Base-by-base conservation (phyloP, 2,329 filamentous ascomycete genomes). In the Coniochaeta prunicola region DNA sequence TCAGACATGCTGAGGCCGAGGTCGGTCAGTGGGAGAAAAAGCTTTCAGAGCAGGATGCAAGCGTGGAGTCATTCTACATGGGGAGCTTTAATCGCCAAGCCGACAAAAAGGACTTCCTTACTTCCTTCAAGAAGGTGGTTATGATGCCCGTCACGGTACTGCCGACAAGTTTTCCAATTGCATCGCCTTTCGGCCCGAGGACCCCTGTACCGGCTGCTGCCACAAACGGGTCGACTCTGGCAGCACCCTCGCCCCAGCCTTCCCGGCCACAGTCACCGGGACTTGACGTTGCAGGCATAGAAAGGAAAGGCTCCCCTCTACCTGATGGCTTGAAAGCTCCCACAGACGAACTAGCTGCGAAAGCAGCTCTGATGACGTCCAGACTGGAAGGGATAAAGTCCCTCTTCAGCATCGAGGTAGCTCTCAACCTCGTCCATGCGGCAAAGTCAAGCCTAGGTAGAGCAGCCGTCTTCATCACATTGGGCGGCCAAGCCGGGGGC, bases 141-240 rank as follows among this genome's bases (percentile, higher is more conserved):
- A 97, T 99, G 92, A 96, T 96, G 87, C 94, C 94, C 2, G 93
- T 99, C 55, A 96, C 91, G 57, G 93, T 92, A 9, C 78, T 97
- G 4, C 90, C 91, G 1, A 87, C 66, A n/a, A 66, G 60, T 33
- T 80, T 91, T 61, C 74, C 83, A 6, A 76, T 84, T 56, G 77
- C 78, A 9, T 84, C 77, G n/a, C 80, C 80, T 58, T 90, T 85
- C 68, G 80, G 75, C 61, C 55, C 68, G 54, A 80, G 76, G 58
- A 69, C 76, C 0, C 60, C 72, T 9, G 53, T 62, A 56, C 28
- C 64, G 58, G 56, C 63, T 6, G 56, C 66, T 26, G 56, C 68
- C 56, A 57, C 67, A 34, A 71, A 72, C 58, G 68, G 70, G 55
- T 60, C 69, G 60, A 64, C 65, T 10, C 59, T 68, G 28, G 66